Conservation (phyloP, 768 basidiomycete genomes). For the Boletus vinaceobasis region DNA sequence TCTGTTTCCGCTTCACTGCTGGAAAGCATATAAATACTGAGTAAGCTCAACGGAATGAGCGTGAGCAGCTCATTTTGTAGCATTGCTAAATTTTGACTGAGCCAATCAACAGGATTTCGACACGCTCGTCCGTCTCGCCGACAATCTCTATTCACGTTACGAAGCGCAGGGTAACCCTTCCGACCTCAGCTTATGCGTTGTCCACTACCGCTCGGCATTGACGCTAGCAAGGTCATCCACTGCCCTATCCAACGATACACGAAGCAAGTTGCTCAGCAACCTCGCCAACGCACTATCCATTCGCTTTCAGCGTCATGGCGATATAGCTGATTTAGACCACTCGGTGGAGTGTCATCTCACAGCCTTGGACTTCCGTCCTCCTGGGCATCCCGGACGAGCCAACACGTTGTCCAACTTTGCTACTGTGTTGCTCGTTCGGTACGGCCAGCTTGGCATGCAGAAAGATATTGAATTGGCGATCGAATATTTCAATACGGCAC, state of each 20-base stretch:
- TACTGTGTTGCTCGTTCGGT: conserved; percentile 25
- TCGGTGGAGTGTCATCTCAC: conserved; percentile 27
- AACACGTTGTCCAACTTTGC: conserved; percentile 29
- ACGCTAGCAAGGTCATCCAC: conserved; percentile 19
- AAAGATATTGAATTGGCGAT: conserved; percentile 32
- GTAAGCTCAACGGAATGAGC: conserved; percentile 10
- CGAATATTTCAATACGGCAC: conserved; percentile 21
- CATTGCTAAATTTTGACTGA: not conserved
- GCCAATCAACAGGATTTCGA: conserved; percentile 18
- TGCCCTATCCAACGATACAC: conserved; percentile 17
- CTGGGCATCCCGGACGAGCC: conserved; percentile 24
- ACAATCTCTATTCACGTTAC: conserved; percentile 25
- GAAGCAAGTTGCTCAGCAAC: conserved; percentile 26
- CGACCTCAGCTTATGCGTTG: conserved; percentile 26
- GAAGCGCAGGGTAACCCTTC: conserved; percentile 16
- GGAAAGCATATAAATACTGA: not conserved
- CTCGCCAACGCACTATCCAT: conserved; percentile 26
- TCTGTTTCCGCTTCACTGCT: not conserved
- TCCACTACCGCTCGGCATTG: conserved; percentile 26
- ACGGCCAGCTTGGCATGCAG: conserved; percentile 18
- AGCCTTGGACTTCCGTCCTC: conserved; percentile 26
- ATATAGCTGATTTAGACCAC: conserved; percentile 24
- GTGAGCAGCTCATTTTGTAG: conserved; percentile 7
- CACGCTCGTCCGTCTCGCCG: conserved; percentile 21
- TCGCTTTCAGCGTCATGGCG: conserved; percentile 26